Evolutionary conservation across 768 basidiomycete species (phyloP), one percentile per base, ranked within the genome.

Genomic region (Gymnopilus dilepis): DNA sequence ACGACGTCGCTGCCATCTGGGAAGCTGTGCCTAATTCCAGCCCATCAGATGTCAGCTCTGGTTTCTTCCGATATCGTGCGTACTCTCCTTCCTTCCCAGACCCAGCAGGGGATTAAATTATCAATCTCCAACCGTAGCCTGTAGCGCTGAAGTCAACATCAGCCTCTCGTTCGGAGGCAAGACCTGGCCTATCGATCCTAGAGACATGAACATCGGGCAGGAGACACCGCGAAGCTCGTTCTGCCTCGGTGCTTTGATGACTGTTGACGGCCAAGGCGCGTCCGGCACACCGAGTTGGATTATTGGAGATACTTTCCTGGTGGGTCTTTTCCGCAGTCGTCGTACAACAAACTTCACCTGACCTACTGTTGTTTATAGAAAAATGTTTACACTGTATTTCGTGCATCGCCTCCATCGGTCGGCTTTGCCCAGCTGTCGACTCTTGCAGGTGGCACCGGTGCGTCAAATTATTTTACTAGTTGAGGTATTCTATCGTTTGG

Each of bases 41-140:
- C 19, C 65, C 82, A 0, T 73, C 91, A 13, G 64, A 64, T 0
- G 61, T 60, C 26, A 75, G 75, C 67, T 63, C 77, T 38, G 97
- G 96, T 21, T 90, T 91, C 80, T 99, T 81, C 69, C 75, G 82
- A 7, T 94, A 87, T 81, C 95, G 91, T 93, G 65, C 58, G 90
- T 78, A 2, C 2, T 13, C n/a, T 30, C 9, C 48, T 19, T 30
- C 9, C 48, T 22, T 21, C 21, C 42, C n/a, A 12, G 11, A 5
- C 19, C 52, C 30, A 58, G 24, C 21, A 22, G 43, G 28, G 53
- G 21, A 21, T 4, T 51, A 33, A 42, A 34, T 28, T 55, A 48
- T 63, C 42, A 7, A 48, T 47, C 33, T 21, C 15, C 22, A 30
- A 26, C 28, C 6, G 37, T 40, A 93, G 95, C 95, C 0, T 97